These are phyloP conservation scores for Cajanus cajan DNA, from an alignment of 306 rosid species.

Conservation along the genomic window DNA sequence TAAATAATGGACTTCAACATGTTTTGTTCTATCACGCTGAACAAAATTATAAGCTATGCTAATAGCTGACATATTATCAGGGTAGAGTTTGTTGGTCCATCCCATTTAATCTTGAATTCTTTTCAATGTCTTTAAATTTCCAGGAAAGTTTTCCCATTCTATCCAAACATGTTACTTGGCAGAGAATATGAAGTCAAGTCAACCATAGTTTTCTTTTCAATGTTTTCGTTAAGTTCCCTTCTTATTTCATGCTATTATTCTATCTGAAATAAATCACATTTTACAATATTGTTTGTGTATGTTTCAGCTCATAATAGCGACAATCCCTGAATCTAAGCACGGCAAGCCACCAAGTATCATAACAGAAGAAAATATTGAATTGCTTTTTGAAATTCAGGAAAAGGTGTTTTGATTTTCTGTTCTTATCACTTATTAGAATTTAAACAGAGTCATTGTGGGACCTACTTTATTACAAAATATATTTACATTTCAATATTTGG, in stretches of 20 bases:
- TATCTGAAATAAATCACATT: constrained; percentile 25
- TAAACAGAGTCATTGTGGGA: constrained; percentile 8
- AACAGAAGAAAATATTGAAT: constrained; percentile 77
- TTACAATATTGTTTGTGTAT: constrained; percentile 24
- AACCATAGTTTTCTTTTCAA: neutral
- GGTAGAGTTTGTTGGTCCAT: neutral
- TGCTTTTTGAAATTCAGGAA: constrained; percentile 82
- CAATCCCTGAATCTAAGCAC: constrained; percentile 57
- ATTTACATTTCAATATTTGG: constrained; percentile 24
- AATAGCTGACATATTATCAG: neutral
- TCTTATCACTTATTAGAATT: constrained; percentile 18
- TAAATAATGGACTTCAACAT: neutral
- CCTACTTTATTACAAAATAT: constrained; percentile 19
- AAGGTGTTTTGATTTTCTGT: constrained; percentile 60
- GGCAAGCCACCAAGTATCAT: constrained; percentile 73
- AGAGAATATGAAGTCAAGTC: neutral
- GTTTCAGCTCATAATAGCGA: constrained; percentile 77
- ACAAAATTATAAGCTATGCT: neutral
- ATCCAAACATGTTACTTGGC: neutral
- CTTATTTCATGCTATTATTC: constrained; percentile 4
- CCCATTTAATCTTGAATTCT: neutral
- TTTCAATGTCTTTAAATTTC: neutral
- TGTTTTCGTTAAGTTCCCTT: neutral
- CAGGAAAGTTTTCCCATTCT: neutral
- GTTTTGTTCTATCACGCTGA: neutral